Base-by-base conservation (phyloP, 1,284 basidiomycete species). In the Cyathus olla region DNA sequence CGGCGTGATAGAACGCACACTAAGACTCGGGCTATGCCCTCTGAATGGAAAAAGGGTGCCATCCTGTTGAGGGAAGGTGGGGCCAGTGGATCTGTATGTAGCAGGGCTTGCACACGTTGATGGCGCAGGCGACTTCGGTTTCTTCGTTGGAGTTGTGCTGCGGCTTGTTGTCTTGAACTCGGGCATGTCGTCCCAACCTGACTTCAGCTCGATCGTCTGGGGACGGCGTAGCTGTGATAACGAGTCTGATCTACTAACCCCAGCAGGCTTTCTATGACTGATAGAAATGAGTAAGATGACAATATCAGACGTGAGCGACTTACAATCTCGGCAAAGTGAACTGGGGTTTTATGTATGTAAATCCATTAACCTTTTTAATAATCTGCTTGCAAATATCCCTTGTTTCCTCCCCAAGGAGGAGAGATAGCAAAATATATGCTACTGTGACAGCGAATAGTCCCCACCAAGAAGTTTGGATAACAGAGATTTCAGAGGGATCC, bases 121-220 rank as follows among this genome's bases (percentile, higher is more conserved):
- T 35, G 31, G 13, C 2, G 77, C 66, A 19, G 72, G 66, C 37
- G 63, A 67, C 31, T 72, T 70, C 19, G 72, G 70, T 60, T 64
- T 71, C 8, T 66, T 67, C 17, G 62, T 59, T 15, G 56, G 50
- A 60, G 69, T 76, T 2, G 4, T 27, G 15, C 63, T 62, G 51
- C 68, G 73, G n/a, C n/a, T 29, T 9, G 70, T 64, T 5, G 73
- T 67, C 61, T 77, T 80, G 46, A 76, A 64, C 49, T 82, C 78
- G 39, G 85, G 74, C 70, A 82, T 81, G 57, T 85, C 84, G 60
- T 87, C 85, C 84, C 84, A 86, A n/a, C 82, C 84, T 13, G 85
- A 85, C 65, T 79, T 84, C 40, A 85, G 73, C 37, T 80, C 81
- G 42, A 79, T 60, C n/a, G 73, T 70, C 22, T 73, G 64, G 29